phyloP scores from a whole-genome alignment of 2,329 filamentous ascomycete genomes.

The Curvularia verruculosa region DNA sequence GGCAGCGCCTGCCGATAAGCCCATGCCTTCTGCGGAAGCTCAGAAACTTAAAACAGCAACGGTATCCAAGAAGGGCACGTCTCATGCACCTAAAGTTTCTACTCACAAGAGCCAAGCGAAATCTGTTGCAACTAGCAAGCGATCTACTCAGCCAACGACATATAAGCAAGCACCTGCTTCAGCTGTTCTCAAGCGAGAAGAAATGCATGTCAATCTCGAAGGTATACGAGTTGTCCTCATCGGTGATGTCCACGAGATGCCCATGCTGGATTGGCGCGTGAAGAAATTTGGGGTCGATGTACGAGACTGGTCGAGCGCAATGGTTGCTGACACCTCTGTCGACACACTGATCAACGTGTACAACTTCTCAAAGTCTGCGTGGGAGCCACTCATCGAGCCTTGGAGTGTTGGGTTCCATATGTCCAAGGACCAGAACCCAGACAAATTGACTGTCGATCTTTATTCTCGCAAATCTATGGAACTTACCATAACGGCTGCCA shows the following conservation, averaged over 20 bases:
- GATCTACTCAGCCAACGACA: slow-evolving; percentile 59
- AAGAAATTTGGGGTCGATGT: slow-evolving; percentile 86
- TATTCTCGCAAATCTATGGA: slow-evolving; percentile 91
- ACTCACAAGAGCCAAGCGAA: slow-evolving; percentile 56
- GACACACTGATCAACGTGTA: slow-evolving; percentile 96
- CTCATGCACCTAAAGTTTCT: slow-evolving; percentile 53
- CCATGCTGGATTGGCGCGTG: slow-evolving; percentile 90
- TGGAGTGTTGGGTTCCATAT: slow-evolving; percentile 95
- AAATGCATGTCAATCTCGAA: slow-evolving; percentile 83
- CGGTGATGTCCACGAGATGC: slow-evolving; percentile 92
- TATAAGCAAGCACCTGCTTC: slow-evolving; percentile 62
- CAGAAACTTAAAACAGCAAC: slow-evolving; percentile 62
- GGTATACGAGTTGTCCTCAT: slow-evolving; percentile 93
- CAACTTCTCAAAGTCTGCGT: slow-evolving; percentile 98
- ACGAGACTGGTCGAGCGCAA: slow-evolving; percentile 85
- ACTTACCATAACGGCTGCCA: slow-evolving; percentile 88
- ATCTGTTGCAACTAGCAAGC: slow-evolving; percentile 53
- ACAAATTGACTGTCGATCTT: slow-evolving; percentile 80
- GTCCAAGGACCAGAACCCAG: slow-evolving; percentile 75
- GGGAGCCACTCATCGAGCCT: slow-evolving; percentile 95
- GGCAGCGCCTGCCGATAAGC: slow-evolving; percentile 62
- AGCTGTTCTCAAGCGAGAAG: slow-evolving; percentile 70
- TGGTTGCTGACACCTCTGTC: slow-evolving; percentile 87
- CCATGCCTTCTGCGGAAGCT: slow-evolving; percentile 58
- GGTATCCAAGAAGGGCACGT: slow-evolving; percentile 55